A percentile compares a stretch with the other conserved stretches of the same genome.
Conservation (phyloP, 345 rosid genomes). For the Eucalyptus brandiana region DNA sequence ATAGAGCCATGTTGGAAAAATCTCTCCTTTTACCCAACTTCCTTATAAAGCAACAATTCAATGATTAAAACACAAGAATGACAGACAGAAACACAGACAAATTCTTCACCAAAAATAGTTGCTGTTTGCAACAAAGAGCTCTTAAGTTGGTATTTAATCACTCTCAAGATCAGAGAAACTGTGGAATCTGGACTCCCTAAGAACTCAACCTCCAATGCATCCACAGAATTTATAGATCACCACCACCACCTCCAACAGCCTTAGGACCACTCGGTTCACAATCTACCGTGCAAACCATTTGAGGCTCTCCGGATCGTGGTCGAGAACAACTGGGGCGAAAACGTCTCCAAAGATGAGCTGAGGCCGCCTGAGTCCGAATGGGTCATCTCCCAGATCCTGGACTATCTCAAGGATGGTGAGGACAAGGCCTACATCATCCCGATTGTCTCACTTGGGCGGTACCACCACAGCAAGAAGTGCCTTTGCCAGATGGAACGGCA, state of each 20-base stretch:
- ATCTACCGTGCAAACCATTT: constrained; percentile 5
- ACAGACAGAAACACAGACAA: not conserved
- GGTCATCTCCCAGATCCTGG: too few species aligned
- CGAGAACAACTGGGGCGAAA: constrained; percentile 7
- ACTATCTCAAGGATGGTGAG: too few species aligned
- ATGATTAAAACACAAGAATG: not conserved
- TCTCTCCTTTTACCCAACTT: not conserved
- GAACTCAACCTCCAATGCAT: not conserved
- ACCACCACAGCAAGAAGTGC: too few species aligned
- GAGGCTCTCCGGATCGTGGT: constrained; percentile 7
- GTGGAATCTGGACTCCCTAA: constrained; percentile 28
- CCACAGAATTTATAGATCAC: not conserved
- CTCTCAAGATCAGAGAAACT: constrained; percentile 54
- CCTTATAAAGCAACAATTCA: not conserved
- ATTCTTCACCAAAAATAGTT: constrained; percentile 15
- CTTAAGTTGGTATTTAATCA: constrained; percentile 63
- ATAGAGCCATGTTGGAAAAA: not conserved
- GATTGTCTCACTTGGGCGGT: too few species aligned
- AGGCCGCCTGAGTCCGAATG: too few species aligned
- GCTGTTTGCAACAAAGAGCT: constrained; percentile 14
- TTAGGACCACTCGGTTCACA: not conserved
- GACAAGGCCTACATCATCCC: too few species aligned
- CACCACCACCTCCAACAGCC: not conserved
- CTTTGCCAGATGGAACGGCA: too few species aligned
- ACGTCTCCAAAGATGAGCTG: not conserved